Evolutionary conservation across 345 rosid species (phyloP), one percentile per base, ranked within the genome.

Genomic region (Eucalyptus polyanthemos): DNA sequence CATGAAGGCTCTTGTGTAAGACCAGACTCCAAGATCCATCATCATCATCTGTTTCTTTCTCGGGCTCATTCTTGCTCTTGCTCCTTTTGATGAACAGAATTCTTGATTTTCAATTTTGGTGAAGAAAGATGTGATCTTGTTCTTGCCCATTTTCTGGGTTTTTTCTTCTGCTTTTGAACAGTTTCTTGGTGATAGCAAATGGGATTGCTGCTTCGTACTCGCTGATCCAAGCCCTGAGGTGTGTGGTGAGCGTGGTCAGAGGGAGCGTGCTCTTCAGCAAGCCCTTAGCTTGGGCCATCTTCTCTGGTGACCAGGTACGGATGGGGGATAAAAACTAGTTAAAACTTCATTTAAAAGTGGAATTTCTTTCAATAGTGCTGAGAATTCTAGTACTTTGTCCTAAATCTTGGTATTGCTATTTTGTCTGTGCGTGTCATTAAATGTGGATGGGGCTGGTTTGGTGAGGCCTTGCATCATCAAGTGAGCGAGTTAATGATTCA

Each of bases 1-100:
- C 93, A 95, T 97, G 98, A 98, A 97, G 92, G 96, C 99, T 16
- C 96, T 98, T 49, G 97, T 97, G 99, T 97, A 92, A 92, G 97
- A 88, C 89, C 88, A 51, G 42, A 58, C 87, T 88, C 47, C 85
- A 40, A 40, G 27, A 40, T 2, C 89, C 80, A 34, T 89, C 86
- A 47, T 58, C 44, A 56, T 53, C 17, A 17, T 87, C n/a, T 25
- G 69, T 25, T 87, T 34, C 49, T 87, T 87, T 87, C 65, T 87
- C 1, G 50, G 42, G 37, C 17, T 86, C 87, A 31, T 50, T 16
- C 44, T 86, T 51, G 42, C 17, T 25, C 40, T 31, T 45, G 87
- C 42, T 11, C 15, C 42, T 86, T 50, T 10, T 45, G 62, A n/a
- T 31, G 60, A 50, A 10, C 29, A 4, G 44, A 21, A 76, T 25